These are phyloP conservation scores for Cercospora sp. DNA, from an alignment of 2,329 filamentous ascomycete genomes.

Conservation along the genomic window DNA sequence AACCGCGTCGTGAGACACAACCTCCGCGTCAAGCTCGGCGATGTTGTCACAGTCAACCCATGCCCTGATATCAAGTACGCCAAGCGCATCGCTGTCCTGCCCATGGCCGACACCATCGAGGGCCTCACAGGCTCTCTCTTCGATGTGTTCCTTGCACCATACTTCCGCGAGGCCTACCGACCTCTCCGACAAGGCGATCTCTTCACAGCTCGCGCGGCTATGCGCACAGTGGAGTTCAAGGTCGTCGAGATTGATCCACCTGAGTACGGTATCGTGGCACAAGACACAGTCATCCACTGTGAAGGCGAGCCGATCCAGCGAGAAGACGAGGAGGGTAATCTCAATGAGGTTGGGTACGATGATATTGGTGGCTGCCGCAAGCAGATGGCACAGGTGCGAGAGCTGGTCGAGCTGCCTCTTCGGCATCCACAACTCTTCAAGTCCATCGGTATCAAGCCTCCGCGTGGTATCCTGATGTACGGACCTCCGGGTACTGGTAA, in stretches of 20 bases:
- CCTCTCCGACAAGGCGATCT: slow-evolving; percentile 96
- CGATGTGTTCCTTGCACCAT: slow-evolving; percentile 97
- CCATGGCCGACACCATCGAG: slow-evolving; percentile 97
- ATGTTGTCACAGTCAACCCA: slow-evolving; percentile 94
- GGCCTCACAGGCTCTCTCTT: slow-evolving; percentile 96
- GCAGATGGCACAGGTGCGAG: slow-evolving; percentile 99
- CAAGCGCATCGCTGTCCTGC: slow-evolving; percentile 97
- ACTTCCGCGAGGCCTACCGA: slow-evolving; percentile 98
- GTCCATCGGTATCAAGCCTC: slow-evolving; percentile 99
- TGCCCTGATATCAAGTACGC: slow-evolving; percentile 99
- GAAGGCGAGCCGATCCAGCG: slow-evolving; percentile 96
- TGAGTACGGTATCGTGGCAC: slow-evolving; percentile 97
- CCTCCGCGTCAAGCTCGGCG: slow-evolving; percentile 95
- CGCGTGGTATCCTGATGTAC: slow-evolving; percentile 90
- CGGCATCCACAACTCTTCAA: slow-evolving; percentile 99
- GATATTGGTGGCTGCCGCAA: slow-evolving; percentile 99
- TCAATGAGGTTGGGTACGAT: slow-evolving; percentile 98
- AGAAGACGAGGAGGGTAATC: slow-evolving; percentile 97
- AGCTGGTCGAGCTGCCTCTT: slow-evolving; percentile 95
- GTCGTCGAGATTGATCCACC: slow-evolving; percentile 98
- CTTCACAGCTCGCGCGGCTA: slow-evolving; percentile 95
- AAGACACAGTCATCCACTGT: slow-evolving; percentile 98
- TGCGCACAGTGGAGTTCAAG: slow-evolving; percentile 99
- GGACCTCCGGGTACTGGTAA: slow-evolving; percentile 99
- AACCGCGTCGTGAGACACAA: slow-evolving; percentile 99